Percentiles rank a stretch among this genome's conserved stretches.
phyloP scores from a whole-genome alignment of 352 stramenopile genomes.

The Globisporangium irregulare region DNA sequence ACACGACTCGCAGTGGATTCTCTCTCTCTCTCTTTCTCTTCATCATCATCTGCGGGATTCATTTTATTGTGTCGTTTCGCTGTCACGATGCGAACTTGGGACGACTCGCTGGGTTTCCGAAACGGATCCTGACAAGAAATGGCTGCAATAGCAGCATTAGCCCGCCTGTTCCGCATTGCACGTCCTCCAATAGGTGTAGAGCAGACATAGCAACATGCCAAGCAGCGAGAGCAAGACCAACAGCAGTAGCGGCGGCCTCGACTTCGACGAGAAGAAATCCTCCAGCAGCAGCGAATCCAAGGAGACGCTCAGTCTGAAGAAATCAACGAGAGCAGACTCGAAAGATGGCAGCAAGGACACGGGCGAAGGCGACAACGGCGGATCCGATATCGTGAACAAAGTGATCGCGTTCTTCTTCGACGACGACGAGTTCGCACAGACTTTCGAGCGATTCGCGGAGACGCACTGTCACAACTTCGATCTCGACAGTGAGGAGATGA shows the following conservation, averaged over 20 bases:
- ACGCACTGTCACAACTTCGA: conserved; percentile 62
- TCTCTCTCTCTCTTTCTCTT: background rate
- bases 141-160: too few relatives aligned
- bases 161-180: background rate
- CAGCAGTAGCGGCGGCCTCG: conserved; percentile 22
- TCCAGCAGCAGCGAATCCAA: conserved; percentile 9
- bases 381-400: conserved; percentile 43
- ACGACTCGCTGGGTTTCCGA: background rate
- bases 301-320: background rate
- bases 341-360: conserved; percentile 31
- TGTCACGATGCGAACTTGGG: background rate
- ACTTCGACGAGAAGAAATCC: conserved; percentile 11
- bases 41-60: background rate
- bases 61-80: background rate
- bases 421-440: conserved; percentile 71
- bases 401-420: conserved; percentile 81
- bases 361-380: conserved; percentile 15
- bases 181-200: conserved; percentile 14
- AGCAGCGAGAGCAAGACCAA: conserved; percentile 39
- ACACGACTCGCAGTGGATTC: background rate
- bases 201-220: conserved; percentile 17
- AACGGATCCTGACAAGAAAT: background rate
- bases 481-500: conserved; percentile 74
- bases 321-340: conserved; percentile 21
- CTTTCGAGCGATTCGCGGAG: conserved; percentile 70